phyloP scores from a whole-genome alignment of 495 filamentous ascomycete genomes.

The Penicillium fimorum region DNA sequence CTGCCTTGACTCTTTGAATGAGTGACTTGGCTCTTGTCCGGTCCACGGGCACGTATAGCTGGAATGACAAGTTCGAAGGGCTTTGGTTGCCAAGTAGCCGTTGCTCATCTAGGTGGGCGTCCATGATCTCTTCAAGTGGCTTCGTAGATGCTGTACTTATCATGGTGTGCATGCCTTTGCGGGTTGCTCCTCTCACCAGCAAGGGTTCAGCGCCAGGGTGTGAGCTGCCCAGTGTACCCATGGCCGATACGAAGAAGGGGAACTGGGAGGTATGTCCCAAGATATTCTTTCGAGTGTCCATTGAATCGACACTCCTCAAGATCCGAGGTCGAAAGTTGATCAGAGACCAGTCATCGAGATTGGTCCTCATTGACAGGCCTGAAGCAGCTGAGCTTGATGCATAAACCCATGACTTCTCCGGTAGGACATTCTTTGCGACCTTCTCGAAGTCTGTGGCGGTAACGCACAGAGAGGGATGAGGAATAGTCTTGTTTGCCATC shows the following conservation, averaged over 20 bases:
- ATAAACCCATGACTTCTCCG: slow-evolving; percentile 25
- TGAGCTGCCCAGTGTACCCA: slow-evolving; percentile 21
- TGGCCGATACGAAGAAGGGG: slow-evolving; percentile 23
- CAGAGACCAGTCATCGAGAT: slow-evolving; percentile 25
- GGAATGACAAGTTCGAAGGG: slow-evolving; percentile 19
- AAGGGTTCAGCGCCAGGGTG: slow-evolving; percentile 19
- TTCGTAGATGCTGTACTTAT: slow-evolving; percentile 22
- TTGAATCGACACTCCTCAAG: slow-evolving; percentile 19
- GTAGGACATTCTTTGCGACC: slow-evolving; percentile 18
- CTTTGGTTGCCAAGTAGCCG: slow-evolving; percentile 11
- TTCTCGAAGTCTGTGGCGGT: slow-evolving; percentile 19
- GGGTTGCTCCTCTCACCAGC: slow-evolving; percentile 18
- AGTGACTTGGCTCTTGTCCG: slow-evolving; percentile 15
- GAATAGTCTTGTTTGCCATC: slow-evolving; percentile 9
- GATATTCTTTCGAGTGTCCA: slow-evolving; percentile 19
- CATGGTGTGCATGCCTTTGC: slow-evolving; percentile 21
- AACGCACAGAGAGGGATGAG: slow-evolving; percentile 16
- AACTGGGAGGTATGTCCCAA: slow-evolving; percentile 14
- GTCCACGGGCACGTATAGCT: slow-evolving; percentile 20
- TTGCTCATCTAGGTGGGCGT: slow-evolving; percentile 19
- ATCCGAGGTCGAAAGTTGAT: slow-evolving; percentile 27
- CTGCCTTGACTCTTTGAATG: slow-evolving; percentile 20
- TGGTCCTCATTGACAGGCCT: slow-evolving; percentile 18
- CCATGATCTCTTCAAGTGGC: slow-evolving; percentile 22
- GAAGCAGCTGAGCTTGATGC: slow-evolving; percentile 22